A percentile compares a stretch with the other conserved stretches of the same genome.
Conservation (phyloP, 1,139 yeast species). For the Protomyces lactucae-debilis region DNA sequence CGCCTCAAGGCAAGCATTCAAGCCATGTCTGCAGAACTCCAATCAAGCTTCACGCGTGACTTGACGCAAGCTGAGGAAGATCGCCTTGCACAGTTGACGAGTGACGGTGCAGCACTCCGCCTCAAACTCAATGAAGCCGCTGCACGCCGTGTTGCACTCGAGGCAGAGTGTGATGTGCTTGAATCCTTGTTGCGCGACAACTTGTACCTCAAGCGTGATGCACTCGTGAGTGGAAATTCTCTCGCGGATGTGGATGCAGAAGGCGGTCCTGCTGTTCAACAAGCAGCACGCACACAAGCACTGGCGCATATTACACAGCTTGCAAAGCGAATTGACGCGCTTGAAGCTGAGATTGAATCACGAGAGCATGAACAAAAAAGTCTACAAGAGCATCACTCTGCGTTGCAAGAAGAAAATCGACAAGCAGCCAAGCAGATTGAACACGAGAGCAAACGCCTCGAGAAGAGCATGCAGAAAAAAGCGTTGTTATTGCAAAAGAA, state of each 20-base stretch:
- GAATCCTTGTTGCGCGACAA: slow-evolving; percentile 59
- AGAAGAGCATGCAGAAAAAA: slow-evolving; percentile 61
- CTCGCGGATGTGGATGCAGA: slow-evolving; percentile 33
- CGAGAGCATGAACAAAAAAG: slow-evolving; percentile 29
- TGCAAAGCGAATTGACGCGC: slow-evolving; percentile 36
- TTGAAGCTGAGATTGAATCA: slow-evolving; percentile 32
- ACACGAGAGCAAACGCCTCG: slow-evolving; percentile 59
- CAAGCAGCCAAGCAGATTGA: slow-evolving; percentile 55
- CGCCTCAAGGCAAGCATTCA: slow-evolving; percentile 35
- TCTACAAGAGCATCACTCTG: slow-evolving; percentile 45
- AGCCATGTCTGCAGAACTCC: slow-evolving; percentile 51
- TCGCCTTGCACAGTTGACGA: slow-evolving; percentile 45
- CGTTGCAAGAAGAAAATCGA: slow-evolving; percentile 56
- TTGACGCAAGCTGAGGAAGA: slow-evolving; percentile 48
- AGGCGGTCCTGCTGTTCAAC: slow-evolving; percentile 34
- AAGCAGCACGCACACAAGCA: slow-evolving; percentile 38
- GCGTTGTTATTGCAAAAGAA: slow-evolving; percentile 57
- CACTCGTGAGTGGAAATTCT: slow-evolving; percentile 31
- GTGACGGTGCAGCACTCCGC: slow-evolving; percentile 41
- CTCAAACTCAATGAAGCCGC: slow-evolving; percentile 44
- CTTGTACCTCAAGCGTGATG: slow-evolving; percentile 46
- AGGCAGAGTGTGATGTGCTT: slow-evolving; percentile 49
- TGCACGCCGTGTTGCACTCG: slow-evolving; percentile 48
- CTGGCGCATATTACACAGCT: slow-evolving; percentile 40
- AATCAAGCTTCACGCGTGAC: slow-evolving; percentile 52